Conservation (phyloP, 352 stramenopile genomes). For the Phytopythium ostracodes region DNA sequence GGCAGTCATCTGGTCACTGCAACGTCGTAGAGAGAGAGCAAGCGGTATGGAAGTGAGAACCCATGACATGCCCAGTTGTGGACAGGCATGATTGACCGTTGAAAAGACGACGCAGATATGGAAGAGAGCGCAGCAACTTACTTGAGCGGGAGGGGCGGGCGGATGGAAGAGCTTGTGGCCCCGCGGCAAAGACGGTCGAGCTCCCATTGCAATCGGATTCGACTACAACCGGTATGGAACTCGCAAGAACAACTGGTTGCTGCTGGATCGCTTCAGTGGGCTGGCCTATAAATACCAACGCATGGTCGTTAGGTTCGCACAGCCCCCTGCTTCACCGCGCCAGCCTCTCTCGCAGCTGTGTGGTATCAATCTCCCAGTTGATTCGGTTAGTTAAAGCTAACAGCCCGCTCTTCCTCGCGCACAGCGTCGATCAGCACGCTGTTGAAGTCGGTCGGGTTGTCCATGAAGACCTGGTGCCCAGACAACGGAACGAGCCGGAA, state of each 20-base stretch:
- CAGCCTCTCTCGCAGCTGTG: background rate
- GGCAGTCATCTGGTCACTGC: background rate
- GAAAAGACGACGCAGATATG: background rate
- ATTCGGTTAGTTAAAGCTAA: constrained; percentile 15
- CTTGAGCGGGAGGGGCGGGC: background rate
- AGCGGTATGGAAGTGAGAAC: background rate
- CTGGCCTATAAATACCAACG: background rate
- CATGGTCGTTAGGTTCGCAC: background rate
- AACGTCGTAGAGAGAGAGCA: background rate
- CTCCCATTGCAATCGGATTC: background rate
- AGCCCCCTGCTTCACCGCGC: background rate
- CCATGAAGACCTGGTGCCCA: constrained; percentile 84
- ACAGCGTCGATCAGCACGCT: constrained; percentile 63
- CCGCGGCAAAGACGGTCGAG: background rate
- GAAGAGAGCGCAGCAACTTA: background rate
- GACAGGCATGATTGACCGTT: background rate
- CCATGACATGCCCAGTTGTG: background rate
- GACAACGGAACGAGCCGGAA: constrained; percentile 64
- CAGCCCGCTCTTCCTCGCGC: constrained; percentile 50
- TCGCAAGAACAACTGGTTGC: background rate
- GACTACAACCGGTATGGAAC: background rate
- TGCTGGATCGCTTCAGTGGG: background rate
- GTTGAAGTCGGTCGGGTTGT: constrained; percentile 79
- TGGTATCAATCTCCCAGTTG: background rate
- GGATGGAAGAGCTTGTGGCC: background rate